Evolutionary conservation across 169 alveolate species (phyloP).

Genomic region (Theileria annulata): DNA sequence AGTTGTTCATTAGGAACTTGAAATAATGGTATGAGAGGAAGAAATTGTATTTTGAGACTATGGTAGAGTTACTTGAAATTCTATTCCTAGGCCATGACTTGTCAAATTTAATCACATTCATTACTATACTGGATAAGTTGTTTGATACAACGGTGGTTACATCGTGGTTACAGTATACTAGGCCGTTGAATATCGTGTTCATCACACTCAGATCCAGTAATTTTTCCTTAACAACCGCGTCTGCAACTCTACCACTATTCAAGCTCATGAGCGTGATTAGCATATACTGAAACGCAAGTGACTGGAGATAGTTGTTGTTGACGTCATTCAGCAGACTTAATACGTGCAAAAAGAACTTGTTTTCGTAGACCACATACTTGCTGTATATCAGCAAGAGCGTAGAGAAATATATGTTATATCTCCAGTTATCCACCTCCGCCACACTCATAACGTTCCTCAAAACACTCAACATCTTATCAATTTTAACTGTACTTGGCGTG

Average conservation of each 20-base stretch:
- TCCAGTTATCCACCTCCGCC: background rate
- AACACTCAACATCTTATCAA: background rate
- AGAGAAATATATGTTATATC: background rate
- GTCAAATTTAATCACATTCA: conserved; percentile 34
- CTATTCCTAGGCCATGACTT: conserved; percentile 55
- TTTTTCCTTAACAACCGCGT: background rate
- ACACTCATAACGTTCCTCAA: background rate
- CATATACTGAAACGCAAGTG: background rate
- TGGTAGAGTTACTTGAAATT: conserved; percentile 26
- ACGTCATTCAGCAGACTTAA: background rate
- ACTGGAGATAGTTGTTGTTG: background rate
- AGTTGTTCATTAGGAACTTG: conserved; percentile 8
- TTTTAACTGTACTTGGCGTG: no score
- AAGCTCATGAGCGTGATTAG: background rate
- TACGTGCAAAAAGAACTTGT: conserved; percentile 8
- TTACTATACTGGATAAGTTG: background rate
- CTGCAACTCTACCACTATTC: background rate
- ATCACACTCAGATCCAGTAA: background rate
- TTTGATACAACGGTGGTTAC: background rate
- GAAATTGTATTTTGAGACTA: conserved; percentile 47
- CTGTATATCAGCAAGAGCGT: conserved; percentile 1
- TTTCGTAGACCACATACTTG: background rate
- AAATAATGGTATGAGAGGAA: conserved; percentile 36
- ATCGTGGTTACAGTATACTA: conserved; percentile 12
- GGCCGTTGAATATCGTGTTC: background rate